phyloP scores from a whole-genome alignment of 257 asterid species.

The Solanum paucissectum region DNA sequence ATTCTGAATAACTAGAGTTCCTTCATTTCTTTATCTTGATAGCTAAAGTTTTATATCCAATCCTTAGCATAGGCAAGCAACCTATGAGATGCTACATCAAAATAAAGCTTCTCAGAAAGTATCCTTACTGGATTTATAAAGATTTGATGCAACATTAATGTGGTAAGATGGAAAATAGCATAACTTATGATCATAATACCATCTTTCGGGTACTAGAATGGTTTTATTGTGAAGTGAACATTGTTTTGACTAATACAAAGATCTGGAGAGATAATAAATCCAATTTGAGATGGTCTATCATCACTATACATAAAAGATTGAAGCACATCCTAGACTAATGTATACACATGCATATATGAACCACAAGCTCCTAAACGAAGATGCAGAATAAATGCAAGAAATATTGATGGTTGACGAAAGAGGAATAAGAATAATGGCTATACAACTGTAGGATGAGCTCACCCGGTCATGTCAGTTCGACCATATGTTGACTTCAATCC shows the following conservation, averaged over 20 bases:
- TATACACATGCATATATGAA: background rate
- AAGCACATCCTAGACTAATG: background rate
- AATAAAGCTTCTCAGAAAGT: background rate
- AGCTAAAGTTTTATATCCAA: background rate
- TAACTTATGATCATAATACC: background rate
- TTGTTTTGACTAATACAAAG: background rate
- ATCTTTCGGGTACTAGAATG: background rate
- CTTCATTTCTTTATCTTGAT: background rate
- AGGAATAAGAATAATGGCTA: background rate
- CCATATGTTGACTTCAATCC: slow-evolving; percentile 92
- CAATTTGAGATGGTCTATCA: background rate
- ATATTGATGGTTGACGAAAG: background rate
- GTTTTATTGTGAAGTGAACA: background rate
- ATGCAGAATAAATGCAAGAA: background rate
- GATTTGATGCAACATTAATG: background rate
- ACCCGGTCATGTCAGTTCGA: slow-evolving; percentile 86
- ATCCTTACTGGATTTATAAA: background rate
- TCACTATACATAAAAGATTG: background rate
- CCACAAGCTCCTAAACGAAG: background rate
- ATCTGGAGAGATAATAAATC: background rate
- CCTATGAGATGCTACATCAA: background rate
- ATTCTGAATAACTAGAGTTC: background rate
- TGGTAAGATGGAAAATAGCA: background rate
- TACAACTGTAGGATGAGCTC: slow-evolving; percentile 6
- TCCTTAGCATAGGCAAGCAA: background rate